Percentiles rank a stretch among this genome's conserved stretches.
Conservation (phyloP, 257 asterid genomes). For the Solanum pennellii region DNA sequence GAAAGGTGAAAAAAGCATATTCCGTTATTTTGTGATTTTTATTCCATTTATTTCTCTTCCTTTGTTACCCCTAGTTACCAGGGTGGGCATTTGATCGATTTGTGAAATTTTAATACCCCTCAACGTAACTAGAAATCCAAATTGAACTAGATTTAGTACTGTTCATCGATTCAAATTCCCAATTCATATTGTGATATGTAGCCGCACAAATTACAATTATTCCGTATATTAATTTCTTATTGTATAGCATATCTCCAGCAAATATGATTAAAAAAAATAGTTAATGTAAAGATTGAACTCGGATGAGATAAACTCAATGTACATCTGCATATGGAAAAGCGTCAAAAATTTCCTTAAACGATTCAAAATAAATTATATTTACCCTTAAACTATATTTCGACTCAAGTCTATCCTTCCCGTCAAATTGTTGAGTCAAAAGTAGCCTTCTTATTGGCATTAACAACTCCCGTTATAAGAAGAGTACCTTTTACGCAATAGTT, state of each 20-base stretch:
- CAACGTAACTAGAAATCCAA: not conserved
- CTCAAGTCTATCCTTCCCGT: too few relatives aligned
- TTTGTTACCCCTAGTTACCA: not conserved
- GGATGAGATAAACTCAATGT: not conserved
- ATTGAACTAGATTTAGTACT: not conserved
- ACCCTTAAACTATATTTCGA: too few relatives aligned
- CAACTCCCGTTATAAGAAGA: too few relatives aligned
- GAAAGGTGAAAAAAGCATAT: not conserved
- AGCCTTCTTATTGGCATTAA: too few relatives aligned
- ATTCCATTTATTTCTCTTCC: not conserved
- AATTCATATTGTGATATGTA: not conserved
- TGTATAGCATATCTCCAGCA: not conserved
- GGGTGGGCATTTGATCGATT: not conserved
- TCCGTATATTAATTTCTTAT: not conserved
- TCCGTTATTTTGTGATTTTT: not conserved
- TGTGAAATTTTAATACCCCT: not conserved
- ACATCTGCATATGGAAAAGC: not conserved
- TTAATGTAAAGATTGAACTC: not conserved
- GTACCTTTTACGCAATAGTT: too few relatives aligned
- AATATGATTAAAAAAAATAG: not conserved
- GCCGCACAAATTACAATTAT: not conserved
- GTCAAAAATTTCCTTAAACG: too few relatives aligned
- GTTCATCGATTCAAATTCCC: not conserved
- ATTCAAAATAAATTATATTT: too few relatives aligned
- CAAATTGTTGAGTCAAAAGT: too few relatives aligned